phyloP scores from a whole-genome alignment of 345 rosid species.

The Eucalyptus globulus region DNA sequence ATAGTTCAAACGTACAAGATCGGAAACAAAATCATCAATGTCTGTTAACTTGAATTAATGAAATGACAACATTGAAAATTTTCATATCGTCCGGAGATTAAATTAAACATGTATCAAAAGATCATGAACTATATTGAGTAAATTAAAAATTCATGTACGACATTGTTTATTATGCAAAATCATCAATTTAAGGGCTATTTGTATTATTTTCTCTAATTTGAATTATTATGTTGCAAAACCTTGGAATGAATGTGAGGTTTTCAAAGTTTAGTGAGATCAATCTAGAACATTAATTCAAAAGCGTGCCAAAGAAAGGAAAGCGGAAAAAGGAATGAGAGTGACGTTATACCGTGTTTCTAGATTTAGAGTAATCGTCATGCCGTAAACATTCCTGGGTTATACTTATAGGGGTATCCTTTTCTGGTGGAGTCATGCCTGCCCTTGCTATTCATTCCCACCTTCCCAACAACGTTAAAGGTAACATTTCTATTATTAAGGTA shows the following conservation, averaged over 20 bases:
- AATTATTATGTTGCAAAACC: background rate
- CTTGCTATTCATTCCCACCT: background rate
- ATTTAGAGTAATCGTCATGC: background rate
- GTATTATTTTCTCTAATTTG: background rate
- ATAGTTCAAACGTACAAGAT: background rate
- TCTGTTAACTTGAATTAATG: accelerated
- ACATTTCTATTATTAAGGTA: background rate
- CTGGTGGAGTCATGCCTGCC: background rate
- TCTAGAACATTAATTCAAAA: background rate
- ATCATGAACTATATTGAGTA: accelerated
- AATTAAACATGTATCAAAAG: background rate
- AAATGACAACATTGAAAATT: background rate
- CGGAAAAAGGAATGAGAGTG: background rate
- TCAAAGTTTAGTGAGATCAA: background rate
- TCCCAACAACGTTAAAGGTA: background rate
- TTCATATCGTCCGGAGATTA: background rate
- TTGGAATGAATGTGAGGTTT: background rate
- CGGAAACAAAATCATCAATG: accelerated
- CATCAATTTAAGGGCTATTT: background rate
- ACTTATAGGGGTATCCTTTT: background rate
- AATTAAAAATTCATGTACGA: background rate
- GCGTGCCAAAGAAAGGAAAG: background rate
- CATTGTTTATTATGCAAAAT: background rate
- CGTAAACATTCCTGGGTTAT: background rate
- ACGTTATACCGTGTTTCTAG: background rate